These are phyloP conservation scores for Mortierella sp. DNA, from an alignment of 371 early-diverging fungal genomes.

Conservation along the genomic window DNA sequence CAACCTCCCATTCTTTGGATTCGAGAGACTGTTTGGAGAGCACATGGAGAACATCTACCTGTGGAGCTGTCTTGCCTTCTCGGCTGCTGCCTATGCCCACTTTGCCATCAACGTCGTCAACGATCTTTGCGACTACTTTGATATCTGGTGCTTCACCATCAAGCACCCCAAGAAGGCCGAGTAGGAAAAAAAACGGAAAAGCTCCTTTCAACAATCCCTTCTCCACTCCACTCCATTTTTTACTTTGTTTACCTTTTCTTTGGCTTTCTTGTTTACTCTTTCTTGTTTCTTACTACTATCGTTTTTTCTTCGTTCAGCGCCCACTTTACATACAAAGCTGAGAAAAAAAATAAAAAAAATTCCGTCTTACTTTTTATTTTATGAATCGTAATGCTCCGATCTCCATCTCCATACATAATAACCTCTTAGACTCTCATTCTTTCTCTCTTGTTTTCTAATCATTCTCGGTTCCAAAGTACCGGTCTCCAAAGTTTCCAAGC, in stretches of 20 bases:
- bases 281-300: not conserved
- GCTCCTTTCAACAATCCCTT: too few species aligned
- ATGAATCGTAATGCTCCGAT: not conserved
- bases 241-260: not conserved
- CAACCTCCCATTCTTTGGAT: conserved; percentile 64
- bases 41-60: conserved; percentile 67
- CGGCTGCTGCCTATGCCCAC: conserved; percentile 73
- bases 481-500: conserved; percentile 89
- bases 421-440: not conserved
- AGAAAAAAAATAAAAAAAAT: not conserved
- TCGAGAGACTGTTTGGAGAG: conserved; percentile 59
- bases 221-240: not conserved
- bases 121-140: conserved; percentile 85
- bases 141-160: conserved; percentile 89
- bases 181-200: conserved; percentile 3
- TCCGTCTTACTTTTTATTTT: not conserved
- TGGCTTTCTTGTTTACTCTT: not conserved
- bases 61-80: conserved; percentile 66
- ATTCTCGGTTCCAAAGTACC: conserved; percentile 53
- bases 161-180: conserved; percentile 69
- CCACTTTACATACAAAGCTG: too few species aligned
- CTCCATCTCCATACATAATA: not conserved
- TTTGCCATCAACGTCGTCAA: conserved; percentile 82
- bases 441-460: conserved; percentile 12
- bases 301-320: not conserved